Evolutionary conservation across 306 rosid genomes (phyloP).

Genomic region (Pterocarpus macrocarpus): DNA sequence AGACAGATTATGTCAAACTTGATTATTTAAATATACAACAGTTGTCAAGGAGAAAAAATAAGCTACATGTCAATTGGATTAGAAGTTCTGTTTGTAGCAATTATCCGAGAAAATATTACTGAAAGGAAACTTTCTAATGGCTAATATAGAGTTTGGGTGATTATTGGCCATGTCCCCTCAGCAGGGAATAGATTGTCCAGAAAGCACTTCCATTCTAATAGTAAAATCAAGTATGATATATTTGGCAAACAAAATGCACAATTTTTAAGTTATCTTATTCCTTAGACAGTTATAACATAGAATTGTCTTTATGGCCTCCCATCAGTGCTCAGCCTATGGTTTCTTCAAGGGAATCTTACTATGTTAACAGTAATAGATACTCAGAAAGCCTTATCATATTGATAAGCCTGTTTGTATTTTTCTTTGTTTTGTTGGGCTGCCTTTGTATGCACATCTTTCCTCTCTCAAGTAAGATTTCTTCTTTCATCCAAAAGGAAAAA

Average conservation of each 20-base stretch:
- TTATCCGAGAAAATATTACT: neutral
- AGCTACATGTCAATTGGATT: neutral
- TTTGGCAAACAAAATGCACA: neutral
- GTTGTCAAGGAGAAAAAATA: neutral
- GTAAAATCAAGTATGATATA: neutral
- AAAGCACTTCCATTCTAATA: neutral
- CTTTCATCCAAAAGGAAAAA: slow-evolving; percentile 2
- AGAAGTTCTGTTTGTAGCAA: slow-evolving; percentile 6
- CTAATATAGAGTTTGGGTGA: neutral
- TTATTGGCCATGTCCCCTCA: slow-evolving; percentile 2
- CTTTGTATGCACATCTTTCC: neutral
- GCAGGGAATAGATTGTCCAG: neutral
- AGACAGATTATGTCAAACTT: neutral
- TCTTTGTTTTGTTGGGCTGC: neutral
- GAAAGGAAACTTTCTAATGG: slow-evolving; percentile 20
- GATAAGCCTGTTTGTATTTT: too few relatives aligned
- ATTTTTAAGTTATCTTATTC: neutral
- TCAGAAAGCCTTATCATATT: neutral
- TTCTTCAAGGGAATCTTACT: neutral
- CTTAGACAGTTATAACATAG: neutral
- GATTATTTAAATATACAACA: neutral
- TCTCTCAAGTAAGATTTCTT: neutral
- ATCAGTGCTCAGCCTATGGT: neutral
- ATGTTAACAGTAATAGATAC: neutral
- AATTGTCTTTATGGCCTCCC: slow-evolving; percentile 1